Evolutionary conservation across 1,139 yeast genomes (phyloP).

Genomic region (Geotrichum histeridarum): DNA sequence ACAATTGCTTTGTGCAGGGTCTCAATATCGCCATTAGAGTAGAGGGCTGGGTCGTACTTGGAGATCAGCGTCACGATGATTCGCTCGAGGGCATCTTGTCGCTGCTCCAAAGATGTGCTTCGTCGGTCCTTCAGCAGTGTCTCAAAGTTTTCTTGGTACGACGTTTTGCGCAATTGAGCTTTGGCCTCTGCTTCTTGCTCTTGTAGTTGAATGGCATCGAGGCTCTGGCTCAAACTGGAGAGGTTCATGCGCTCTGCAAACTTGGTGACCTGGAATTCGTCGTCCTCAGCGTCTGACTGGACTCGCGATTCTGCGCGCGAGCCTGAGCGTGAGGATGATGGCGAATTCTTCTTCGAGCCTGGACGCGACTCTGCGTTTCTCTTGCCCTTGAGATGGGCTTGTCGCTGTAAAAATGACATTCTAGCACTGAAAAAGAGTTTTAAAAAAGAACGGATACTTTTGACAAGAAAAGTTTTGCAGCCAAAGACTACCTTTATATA

Average conservation of each 20-base stretch:
- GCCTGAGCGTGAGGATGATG: not conserved
- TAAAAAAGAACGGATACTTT: too few relatives aligned
- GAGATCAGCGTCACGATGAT: conserved; percentile 29
- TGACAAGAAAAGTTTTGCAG: too few relatives aligned
- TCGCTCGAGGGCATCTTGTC: conserved; percentile 34
- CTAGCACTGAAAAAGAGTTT: too few relatives aligned
- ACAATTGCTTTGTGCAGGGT: conserved; percentile 29
- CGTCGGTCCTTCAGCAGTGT: conserved; percentile 33
- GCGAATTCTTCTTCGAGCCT: not conserved
- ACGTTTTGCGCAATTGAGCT: conserved; percentile 1
- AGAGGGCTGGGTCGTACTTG: conserved; percentile 34
- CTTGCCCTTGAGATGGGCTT: conserved; percentile 12
- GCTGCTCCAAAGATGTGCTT: conserved; percentile 32
- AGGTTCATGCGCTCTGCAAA: conserved; percentile 13
- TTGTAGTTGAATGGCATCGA: not conserved
- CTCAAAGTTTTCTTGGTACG: conserved; percentile 31
- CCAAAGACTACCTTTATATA: too few relatives aligned
- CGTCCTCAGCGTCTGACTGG: conserved; percentile 11
- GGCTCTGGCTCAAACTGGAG: not conserved
- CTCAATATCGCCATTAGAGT: conserved; percentile 25
- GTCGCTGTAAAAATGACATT: conserved; percentile 12
- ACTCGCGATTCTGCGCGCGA: not conserved
- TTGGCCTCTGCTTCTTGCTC: conserved; percentile 7
- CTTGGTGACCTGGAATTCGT: conserved; percentile 12
- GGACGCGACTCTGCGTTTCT: conserved; percentile 2